phyloP scores from a whole-genome alignment of 495 filamentous ascomycete species.

The Talaromyces ruber region DNA sequence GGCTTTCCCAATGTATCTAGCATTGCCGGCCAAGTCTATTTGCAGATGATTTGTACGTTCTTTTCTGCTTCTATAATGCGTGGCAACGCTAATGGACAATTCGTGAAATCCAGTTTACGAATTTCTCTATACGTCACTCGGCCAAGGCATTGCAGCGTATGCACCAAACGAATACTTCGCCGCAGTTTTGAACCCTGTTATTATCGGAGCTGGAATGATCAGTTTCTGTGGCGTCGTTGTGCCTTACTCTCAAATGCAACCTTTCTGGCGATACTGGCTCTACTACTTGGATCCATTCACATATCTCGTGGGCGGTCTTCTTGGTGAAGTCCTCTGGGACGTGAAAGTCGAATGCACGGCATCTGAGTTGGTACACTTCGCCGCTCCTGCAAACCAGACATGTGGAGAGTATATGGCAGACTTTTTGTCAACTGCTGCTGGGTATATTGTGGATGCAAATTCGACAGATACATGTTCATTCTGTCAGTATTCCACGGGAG shows the following conservation, averaged over 20 bases:
- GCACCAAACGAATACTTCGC: conserved; percentile 65
- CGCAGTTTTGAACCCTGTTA: conserved; percentile 63
- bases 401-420: conserved; percentile 73
- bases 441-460: conserved; percentile 51
- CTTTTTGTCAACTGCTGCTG: conserved; percentile 53
- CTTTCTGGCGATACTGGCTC: conserved; percentile 72
- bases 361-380: conserved; percentile 52
- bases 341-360: conserved; percentile 48
- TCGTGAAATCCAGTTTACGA: too few species aligned
- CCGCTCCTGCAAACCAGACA: conserved; percentile 46
- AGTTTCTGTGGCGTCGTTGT: conserved; percentile 84
- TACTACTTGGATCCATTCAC: conserved; percentile 82
- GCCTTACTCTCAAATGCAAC: conserved; percentile 62
- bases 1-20: conserved; percentile 44
- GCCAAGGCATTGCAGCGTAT: conserved; percentile 56
- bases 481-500: conserved; percentile 56
- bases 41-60: too few species aligned
- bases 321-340: conserved; percentile 63
- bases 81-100: too few species aligned
- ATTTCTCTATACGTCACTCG: conserved; percentile 65
- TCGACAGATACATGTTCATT: conserved; percentile 60
- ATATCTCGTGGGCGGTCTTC: conserved; percentile 69
- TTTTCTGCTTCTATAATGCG: too few species aligned
- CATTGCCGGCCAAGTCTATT: conserved; percentile 73
- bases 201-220: conserved; percentile 35